phyloP scores from a whole-genome alignment of 805 yeast species.

The Suhomyces kilbournensis region DNA sequence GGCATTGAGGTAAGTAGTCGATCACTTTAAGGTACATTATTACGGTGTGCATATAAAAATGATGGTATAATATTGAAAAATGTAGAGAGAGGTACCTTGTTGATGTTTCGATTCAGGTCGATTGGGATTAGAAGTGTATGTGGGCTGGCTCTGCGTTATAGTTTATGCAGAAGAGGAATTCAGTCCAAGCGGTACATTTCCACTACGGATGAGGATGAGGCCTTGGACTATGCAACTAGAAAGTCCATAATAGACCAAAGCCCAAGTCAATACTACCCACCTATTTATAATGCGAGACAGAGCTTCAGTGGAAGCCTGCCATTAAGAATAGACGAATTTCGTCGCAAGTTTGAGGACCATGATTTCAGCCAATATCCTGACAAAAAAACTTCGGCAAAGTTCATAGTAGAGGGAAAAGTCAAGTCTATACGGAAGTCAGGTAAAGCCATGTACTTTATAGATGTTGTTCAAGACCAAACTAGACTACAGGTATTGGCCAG shows the following conservation, averaged over 20 bases:
- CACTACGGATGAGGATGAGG: constrained; percentile 4
- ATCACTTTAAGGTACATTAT: too few relatives aligned
- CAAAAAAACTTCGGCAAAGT: constrained; percentile 4
- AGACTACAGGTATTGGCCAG: constrained; percentile 63
- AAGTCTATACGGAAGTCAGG: constrained; percentile 60
- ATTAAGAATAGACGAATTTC: constrained; percentile 41
- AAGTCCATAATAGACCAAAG: constrained; percentile 11
- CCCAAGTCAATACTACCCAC: constrained; percentile 20
- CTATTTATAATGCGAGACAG: constrained; percentile 12
- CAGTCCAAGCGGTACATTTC: background rate
- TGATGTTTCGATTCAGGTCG: background rate
- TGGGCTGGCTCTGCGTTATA: background rate
- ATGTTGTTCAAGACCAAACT: constrained; percentile 56
- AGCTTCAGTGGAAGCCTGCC: background rate
- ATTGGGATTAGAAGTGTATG: background rate
- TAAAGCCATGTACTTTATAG: constrained; percentile 66
- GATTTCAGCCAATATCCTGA: constrained; percentile 14
- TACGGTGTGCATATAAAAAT: background rate
- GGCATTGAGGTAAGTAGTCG: too few relatives aligned
- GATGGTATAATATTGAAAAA: background rate
- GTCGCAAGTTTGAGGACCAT: constrained; percentile 21
- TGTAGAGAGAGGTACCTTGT: background rate
- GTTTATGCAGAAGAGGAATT: background rate
- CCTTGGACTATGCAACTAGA: constrained; percentile 19
- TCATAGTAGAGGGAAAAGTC: constrained; percentile 54